Conservation (phyloP, 2,329 filamentous ascomycete species). For the Whalleya microplaca region DNA sequence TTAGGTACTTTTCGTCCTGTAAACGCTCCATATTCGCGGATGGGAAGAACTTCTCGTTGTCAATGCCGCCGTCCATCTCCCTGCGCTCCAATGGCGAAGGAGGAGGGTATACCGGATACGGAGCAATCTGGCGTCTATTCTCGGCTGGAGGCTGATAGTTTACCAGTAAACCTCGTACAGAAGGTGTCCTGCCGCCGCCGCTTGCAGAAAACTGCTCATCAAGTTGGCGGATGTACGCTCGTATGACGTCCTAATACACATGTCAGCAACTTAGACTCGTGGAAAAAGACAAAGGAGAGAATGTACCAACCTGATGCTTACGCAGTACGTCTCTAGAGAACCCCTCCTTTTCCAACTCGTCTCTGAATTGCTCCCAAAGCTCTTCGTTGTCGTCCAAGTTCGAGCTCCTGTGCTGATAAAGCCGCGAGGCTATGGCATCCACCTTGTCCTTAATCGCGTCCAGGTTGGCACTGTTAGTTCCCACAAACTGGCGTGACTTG, state of each 20-base stretch:
- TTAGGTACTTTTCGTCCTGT: conserved; percentile 37
- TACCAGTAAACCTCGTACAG: conserved; percentile 58
- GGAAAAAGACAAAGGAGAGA: not conserved
- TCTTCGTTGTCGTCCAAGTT: conserved; percentile 50
- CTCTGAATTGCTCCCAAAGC: conserved; percentile 61
- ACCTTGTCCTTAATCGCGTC: conserved; percentile 64
- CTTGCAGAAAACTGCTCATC: conserved; percentile 52
- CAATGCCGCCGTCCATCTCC: conserved; percentile 40
- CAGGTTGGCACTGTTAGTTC: conserved; percentile 46
- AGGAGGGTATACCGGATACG: conserved; percentile 33
- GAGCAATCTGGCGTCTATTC: conserved; percentile 30
- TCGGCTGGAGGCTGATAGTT: conserved; percentile 37
- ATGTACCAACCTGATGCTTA: conserved; percentile 57
- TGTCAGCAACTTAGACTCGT: conserved; percentile 11
- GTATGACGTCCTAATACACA: conserved; percentile 54
- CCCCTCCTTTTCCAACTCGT: conserved; percentile 61
- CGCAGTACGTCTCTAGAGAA: conserved; percentile 59
- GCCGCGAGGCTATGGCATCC: conserved; percentile 57
- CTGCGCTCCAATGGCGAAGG: conserved; percentile 35
- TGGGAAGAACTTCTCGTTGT: conserved; percentile 48
- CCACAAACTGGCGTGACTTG: conserved; percentile 41
- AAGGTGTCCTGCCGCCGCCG: conserved; percentile 50
- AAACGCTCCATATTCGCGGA: conserved; percentile 44
- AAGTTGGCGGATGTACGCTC: conserved; percentile 64
- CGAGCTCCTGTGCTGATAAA: conserved; percentile 49